A percentile compares a stretch with the other conserved stretches of the same genome.
Conservation (phyloP, 352 stramenopile species). For the Thalassiosira livingstoniorum region DNA sequence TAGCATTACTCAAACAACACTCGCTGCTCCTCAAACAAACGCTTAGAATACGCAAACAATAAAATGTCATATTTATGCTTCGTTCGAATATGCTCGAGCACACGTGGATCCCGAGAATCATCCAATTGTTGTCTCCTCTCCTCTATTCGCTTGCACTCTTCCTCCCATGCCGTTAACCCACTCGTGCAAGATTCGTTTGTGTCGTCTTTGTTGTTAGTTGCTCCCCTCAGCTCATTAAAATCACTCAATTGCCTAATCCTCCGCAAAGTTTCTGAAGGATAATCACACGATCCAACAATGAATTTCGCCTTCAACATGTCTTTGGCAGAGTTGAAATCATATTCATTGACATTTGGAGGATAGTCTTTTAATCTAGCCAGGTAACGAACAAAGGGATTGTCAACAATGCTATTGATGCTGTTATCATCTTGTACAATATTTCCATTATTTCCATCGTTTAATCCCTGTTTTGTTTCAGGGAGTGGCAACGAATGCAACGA, state of each 20-base stretch:
- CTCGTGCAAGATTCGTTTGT: neutral
- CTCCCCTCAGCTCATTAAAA: neutral
- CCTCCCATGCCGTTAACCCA: conserved; percentile 1
- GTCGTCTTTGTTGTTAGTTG: neutral
- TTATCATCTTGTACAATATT: neutral
- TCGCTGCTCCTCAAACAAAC: conserved; percentile 23
- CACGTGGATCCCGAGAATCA: neutral
- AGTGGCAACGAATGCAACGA: too few relatives aligned
- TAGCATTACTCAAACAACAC: conserved; percentile 18
- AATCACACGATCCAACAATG: conserved; percentile 20
- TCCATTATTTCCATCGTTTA: too few relatives aligned
- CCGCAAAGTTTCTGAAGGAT: conserved; percentile 25
- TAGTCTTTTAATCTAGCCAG: conserved; percentile 20
- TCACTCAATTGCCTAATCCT: conserved; percentile 11
- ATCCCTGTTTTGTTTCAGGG: too few relatives aligned
- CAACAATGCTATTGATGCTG: neutral
- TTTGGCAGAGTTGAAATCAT: conserved; percentile 23
- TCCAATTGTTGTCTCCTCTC: conserved; percentile 8
- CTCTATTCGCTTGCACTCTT: conserved; percentile 31
- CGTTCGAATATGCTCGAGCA: conserved; percentile 12
- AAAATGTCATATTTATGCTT: conserved; percentile 33
- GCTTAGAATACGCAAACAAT: conserved; percentile 29
- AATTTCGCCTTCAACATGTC: conserved; percentile 28
- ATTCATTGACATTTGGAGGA: conserved; percentile 16
- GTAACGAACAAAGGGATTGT: conserved; percentile 29